Conservation (phyloP, 371 early-diverging fungal genomes). For the Apophysomyces ossiformis region DNA sequence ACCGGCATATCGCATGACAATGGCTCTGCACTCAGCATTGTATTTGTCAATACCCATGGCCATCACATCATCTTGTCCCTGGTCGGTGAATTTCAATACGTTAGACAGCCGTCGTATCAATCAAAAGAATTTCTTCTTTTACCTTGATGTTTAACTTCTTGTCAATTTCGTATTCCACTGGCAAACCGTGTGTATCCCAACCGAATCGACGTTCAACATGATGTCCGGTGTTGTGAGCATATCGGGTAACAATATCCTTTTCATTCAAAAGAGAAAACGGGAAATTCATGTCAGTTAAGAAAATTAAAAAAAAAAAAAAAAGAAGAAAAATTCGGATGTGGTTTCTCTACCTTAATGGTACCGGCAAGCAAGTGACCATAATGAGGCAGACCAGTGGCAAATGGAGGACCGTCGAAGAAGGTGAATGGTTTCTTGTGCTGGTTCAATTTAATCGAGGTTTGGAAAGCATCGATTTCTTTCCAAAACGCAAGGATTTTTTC, state of each 20-base stretch:
- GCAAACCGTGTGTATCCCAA: constrained; percentile 99
- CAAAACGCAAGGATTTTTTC: constrained; percentile 95
- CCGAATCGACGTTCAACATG: constrained; percentile 99
- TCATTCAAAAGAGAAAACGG: background rate
- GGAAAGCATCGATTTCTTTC: constrained; percentile 98
- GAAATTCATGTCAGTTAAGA: background rate
- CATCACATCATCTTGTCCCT: constrained; percentile 89
- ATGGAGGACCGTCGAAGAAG: constrained; percentile 99
- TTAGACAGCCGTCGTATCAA: background rate
- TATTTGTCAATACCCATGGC: constrained; percentile 99
- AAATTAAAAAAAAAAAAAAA: background rate
- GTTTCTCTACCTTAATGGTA: constrained; percentile 91
- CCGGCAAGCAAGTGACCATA: constrained; percentile 99
- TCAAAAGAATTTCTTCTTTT: background rate
- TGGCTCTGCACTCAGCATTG: constrained; percentile 98
- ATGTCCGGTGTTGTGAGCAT: constrained; percentile 97
- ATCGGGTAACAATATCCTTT: constrained; percentile 99
- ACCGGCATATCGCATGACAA: constrained; percentile 97
- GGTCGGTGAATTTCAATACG: background rate
- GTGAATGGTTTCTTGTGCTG: constrained; percentile 87
- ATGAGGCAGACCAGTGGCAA: constrained; percentile 99
- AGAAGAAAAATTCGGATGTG: no score
- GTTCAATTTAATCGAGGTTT: constrained; percentile 91
- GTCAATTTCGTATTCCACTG: constrained; percentile 99
- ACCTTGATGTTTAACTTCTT: constrained; percentile 93